phyloP scores from a whole-genome alignment of 129 eudicot genomes.

The Artemisia annua region DNA sequence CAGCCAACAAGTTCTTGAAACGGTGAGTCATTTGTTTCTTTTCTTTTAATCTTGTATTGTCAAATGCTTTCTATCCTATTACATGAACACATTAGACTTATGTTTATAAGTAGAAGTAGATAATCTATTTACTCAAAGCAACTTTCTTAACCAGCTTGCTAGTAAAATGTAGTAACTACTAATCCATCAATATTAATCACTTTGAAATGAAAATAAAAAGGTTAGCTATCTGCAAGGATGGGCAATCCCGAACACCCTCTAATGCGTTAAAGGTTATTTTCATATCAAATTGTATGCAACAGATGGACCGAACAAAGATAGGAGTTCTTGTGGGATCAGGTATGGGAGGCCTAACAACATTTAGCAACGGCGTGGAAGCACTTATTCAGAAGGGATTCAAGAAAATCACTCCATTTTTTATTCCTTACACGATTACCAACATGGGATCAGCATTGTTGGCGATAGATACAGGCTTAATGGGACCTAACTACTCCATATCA shows the following conservation, averaged over 20 bases:
- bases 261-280: background rate
- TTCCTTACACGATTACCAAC: constrained; percentile 76
- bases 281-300: constrained; percentile 10
- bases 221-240: too few relatives aligned
- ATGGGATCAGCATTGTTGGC: constrained; percentile 87
- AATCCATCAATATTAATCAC: too few relatives aligned
- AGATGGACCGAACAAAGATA: constrained; percentile 70
- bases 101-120: too few relatives aligned
- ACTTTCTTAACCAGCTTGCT: too few relatives aligned
- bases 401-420: constrained; percentile 73
- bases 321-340: constrained; percentile 34
- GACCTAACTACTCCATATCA: constrained; percentile 82
- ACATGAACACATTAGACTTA: too few relatives aligned
- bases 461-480: constrained; percentile 81
- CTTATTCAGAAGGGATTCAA: constrained; percentile 65
- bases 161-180: too few relatives aligned
- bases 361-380: constrained; percentile 71
- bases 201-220: too few relatives aligned
- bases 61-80: too few relatives aligned
- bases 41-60: too few relatives aligned
- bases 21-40: background rate
- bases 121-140: too few relatives aligned
- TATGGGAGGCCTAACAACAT: constrained; percentile 69
- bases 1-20: constrained; percentile 53
- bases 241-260: too few relatives aligned